These are phyloP conservation scores for Fusarium virguliforme DNA, from an alignment of 2,329 filamentous ascomycete genomes.

Conservation along the genomic window DNA sequence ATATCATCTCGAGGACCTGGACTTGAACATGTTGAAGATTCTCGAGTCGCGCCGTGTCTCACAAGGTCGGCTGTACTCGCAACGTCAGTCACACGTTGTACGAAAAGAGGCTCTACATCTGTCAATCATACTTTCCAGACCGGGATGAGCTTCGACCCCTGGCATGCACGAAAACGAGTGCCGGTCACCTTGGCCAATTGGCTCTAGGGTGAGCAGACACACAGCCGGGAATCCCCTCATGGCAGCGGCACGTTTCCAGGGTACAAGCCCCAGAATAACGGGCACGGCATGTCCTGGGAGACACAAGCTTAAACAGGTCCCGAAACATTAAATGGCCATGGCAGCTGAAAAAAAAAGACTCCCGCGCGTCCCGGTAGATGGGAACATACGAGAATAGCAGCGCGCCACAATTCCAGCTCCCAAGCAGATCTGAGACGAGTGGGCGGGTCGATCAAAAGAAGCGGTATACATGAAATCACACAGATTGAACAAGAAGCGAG, in stretches of 20 bases:
- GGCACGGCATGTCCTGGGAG: constrained; percentile 13
- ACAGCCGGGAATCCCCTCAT: background rate
- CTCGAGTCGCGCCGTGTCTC: background rate
- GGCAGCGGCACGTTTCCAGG: background rate
- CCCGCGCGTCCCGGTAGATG: constrained; percentile 6
- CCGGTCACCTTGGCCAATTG: constrained; percentile 1
- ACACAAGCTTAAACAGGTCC: constrained; percentile 29
- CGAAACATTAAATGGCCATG: constrained; percentile 27
- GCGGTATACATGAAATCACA: constrained; percentile 31
- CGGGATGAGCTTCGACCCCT: background rate
- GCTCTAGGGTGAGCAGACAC: constrained; percentile 33
- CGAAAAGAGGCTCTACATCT: background rate
- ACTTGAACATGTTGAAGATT: background rate
- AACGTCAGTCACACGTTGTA: background rate
- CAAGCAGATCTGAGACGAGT: constrained; percentile 22
- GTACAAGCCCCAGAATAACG: background rate
- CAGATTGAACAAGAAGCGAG: constrained; percentile 6
- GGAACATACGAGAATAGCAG: constrained; percentile 22
- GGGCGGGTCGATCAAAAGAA: constrained; percentile 33
- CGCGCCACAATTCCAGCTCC: constrained; percentile 41
- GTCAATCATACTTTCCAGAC: background rate
- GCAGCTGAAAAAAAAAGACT: constrained; percentile 36
- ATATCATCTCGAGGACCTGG: background rate
- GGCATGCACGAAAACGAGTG: background rate
- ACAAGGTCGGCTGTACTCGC: background rate